These are phyloP conservation scores for Sugiyamaella novakii DNA, from an alignment of 1,139 yeast species.

Conservation along the genomic window DNA sequence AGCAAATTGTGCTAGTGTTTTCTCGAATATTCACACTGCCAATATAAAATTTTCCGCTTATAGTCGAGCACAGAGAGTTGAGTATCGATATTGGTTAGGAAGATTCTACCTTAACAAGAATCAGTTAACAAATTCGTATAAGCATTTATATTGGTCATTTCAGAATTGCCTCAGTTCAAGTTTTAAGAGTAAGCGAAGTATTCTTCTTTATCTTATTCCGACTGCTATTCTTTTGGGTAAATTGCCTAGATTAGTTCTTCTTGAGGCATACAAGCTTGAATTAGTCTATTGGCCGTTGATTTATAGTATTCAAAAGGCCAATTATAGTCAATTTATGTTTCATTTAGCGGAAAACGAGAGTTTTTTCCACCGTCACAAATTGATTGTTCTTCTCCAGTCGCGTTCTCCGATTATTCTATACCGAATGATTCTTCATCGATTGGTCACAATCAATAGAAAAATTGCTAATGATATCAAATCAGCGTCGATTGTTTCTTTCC, in stretches of 20 bases:
- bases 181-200: conserved; percentile 43
- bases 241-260: conserved; percentile 36
- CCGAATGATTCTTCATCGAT: conserved; percentile 35
- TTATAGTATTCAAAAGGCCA: conserved; percentile 34
- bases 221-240: conserved; percentile 45
- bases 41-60: conserved; percentile 51
- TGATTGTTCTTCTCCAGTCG: conserved; percentile 36
- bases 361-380: conserved; percentile 36
- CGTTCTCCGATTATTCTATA: conserved; percentile 37
- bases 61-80: conserved; percentile 57
- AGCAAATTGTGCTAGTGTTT: conserved; percentile 70
- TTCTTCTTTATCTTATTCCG: conserved; percentile 60
- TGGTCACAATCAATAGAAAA: conserved; percentile 24
- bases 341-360: conserved; percentile 35
- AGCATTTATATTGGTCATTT: conserved; percentile 67
- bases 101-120: conserved; percentile 64
- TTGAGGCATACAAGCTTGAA: conserved; percentile 32
- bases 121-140: conserved; percentile 57
- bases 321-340: conserved; percentile 32
- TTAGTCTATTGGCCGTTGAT: conserved; percentile 38
- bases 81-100: conserved; percentile 69
- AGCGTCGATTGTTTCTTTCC: conserved; percentile 31
- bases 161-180: conserved; percentile 45
- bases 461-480: conserved; percentile 13
- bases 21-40: conserved; percentile 70